These are phyloP conservation scores for Persicaria tinctoria DNA, from an alignment of 148 eudicot genomes.

Conservation along the genomic window DNA sequence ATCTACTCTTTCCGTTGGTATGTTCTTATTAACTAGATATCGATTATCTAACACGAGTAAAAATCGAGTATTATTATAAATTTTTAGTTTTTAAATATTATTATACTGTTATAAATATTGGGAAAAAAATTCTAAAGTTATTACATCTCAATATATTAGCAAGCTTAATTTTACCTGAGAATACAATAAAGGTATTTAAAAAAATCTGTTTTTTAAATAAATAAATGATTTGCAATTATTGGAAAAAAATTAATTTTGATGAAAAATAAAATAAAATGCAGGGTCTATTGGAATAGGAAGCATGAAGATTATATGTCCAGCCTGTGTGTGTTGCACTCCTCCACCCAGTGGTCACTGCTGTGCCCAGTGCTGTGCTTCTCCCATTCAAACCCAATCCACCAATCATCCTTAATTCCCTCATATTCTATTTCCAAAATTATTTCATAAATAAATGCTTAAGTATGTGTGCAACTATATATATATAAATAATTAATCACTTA, in stretches of 20 bases:
- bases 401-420: neutral
- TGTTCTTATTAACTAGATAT: neutral
- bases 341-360: constrained; percentile 10
- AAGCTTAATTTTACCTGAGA: too few species aligned
- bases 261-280: neutral
- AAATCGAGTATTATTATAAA: too few species aligned
- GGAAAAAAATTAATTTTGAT: neutral
- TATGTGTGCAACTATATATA: neutral
- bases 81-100: too few species aligned
- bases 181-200: too few species aligned
- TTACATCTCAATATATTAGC: too few species aligned
- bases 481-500: too few species aligned
- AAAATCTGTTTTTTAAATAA: too few species aligned
- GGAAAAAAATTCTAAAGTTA: too few species aligned
- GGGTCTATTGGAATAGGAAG: neutral
- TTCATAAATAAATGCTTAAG: neutral
- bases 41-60: too few species aligned
- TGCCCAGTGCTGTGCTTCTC: neutral
- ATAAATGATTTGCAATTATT: neutral
- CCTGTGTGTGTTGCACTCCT: constrained; percentile 9
- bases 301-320: neutral
- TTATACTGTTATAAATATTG: too few species aligned
- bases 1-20: constrained; percentile 5
- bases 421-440: neutral
- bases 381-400: neutral